phyloP scores from a whole-genome alignment of 208 protist genomes.

The Leptomonas seymouri region DNA sequence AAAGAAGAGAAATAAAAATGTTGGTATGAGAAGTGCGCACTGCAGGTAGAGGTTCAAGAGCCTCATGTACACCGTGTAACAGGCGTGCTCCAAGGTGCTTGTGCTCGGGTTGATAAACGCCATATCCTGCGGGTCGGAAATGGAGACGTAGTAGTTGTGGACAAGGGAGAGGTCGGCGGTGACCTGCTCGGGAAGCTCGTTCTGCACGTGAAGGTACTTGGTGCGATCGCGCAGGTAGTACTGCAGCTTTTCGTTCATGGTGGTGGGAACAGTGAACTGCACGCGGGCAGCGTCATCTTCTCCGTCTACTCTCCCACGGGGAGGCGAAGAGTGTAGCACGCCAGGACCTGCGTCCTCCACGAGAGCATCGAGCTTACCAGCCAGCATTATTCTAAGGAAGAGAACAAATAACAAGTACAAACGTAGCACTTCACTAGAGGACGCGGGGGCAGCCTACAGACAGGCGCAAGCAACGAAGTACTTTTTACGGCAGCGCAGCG shows the following conservation, averaged over 20 bases:
- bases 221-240: conserved; percentile 38
- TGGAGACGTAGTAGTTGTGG: conserved; percentile 67
- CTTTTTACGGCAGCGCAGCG: too few relatives aligned
- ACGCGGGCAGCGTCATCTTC: conserved; percentile 6
- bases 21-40: conserved; percentile 33
- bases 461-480: too few relatives aligned
- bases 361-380: too few relatives aligned
- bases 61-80: conserved; percentile 13
- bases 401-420: neutral
- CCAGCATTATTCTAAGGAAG: neutral
- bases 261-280: conserved; percentile 17
- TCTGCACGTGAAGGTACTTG: conserved; percentile 32
- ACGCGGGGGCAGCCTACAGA: too few relatives aligned
- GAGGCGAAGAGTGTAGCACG: neutral
- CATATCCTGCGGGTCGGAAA: conserved; percentile 50
- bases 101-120: conserved; percentile 22
- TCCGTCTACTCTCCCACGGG: neutral
- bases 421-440: too few relatives aligned
- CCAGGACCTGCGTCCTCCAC: neutral
- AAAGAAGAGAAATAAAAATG: conserved; percentile 41
- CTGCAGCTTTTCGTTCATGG: conserved; percentile 20
- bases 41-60: conserved; percentile 45
- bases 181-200: conserved; percentile 33
- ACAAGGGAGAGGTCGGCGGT: conserved; percentile 34
- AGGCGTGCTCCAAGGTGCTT: conserved; percentile 5